Evolutionary conservation across 495 filamentous ascomycete genomes (phyloP).

Genomic region (Alectoria sarmentosa): DNA sequence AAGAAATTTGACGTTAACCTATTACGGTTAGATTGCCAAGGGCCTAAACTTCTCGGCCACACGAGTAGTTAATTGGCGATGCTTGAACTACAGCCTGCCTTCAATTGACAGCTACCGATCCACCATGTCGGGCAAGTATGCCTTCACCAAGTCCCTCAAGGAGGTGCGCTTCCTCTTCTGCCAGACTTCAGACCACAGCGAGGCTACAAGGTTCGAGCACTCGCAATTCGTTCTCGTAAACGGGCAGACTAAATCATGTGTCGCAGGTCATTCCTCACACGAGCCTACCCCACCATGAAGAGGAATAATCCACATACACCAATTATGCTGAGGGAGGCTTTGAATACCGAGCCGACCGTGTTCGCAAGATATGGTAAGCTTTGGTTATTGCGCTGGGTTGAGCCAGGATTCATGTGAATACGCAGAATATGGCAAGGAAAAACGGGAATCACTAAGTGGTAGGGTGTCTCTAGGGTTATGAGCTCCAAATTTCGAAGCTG

Average conservation of each 20-base stretch:
- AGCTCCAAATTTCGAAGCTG: neutral
- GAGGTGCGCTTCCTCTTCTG: constrained; percentile 97
- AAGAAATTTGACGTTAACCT: too few relatives aligned
- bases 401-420: constrained; percentile 11
- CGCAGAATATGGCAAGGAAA: constrained; percentile 82
- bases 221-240: neutral
- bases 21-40: too few relatives aligned
- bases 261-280: constrained; percentile 74
- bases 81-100: neutral
- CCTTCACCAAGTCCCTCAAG: constrained; percentile 79
- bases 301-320: constrained; percentile 94
- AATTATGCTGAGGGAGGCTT: constrained; percentile 89
- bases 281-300: constrained; percentile 98
- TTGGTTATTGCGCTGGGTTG: neutral
- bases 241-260: neutral
- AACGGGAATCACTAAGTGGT: constrained; percentile 75
- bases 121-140: constrained; percentile 87
- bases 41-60: too few relatives aligned
- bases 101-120: neutral
- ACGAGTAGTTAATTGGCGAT: neutral
- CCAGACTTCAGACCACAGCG: constrained; percentile 83
- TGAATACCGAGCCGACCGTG: constrained; percentile 71
- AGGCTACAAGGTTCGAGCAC: constrained; percentile 61
- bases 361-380: constrained; percentile 86
- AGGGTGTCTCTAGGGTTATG: neutral